Percentiles rank a stretch among this genome's conserved stretches.
Conservation (phyloP, 345 rosid species). For the Eucalyptus marginata region DNA sequence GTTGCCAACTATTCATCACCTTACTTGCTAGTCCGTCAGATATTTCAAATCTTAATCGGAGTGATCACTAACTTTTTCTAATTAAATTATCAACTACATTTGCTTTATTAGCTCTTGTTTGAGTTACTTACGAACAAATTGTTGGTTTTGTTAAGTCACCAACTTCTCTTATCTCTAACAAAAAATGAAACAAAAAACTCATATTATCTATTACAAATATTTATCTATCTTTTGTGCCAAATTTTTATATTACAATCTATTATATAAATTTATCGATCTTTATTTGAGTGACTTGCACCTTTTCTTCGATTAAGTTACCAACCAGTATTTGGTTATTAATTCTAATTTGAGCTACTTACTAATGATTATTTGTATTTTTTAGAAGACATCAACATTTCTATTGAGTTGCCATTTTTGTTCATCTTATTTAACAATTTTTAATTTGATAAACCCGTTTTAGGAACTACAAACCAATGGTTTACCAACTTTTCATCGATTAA, state of each 20-base stretch:
- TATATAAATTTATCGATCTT: neutral
- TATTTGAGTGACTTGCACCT: neutral
- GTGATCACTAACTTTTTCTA: neutral
- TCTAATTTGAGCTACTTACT: too few species aligned
- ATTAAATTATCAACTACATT: neutral
- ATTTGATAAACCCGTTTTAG: too few species aligned
- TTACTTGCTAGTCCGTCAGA: neutral
- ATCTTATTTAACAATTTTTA: too few species aligned
- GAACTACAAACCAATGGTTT: neutral
- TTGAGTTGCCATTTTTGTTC: too few species aligned
- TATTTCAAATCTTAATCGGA: neutral
- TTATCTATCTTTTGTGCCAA: neutral
- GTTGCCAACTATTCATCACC: neutral
- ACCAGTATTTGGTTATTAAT: too few species aligned
- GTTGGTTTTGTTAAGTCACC: neutral
- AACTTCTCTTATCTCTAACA: neutral
- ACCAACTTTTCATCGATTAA: neutral
- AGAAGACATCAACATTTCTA: too few species aligned
- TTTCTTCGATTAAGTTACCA: neutral
- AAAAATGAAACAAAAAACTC: neutral
- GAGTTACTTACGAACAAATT: neutral
- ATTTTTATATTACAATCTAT: neutral
- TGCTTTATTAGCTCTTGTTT: neutral
- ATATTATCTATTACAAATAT: neutral
- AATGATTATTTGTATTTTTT: too few species aligned